Evolutionary conservation across 2,329 filamentous ascomycete species (phyloP), one percentile per base, ranked within the genome.

Genomic region (Cladosporium sp.): DNA sequence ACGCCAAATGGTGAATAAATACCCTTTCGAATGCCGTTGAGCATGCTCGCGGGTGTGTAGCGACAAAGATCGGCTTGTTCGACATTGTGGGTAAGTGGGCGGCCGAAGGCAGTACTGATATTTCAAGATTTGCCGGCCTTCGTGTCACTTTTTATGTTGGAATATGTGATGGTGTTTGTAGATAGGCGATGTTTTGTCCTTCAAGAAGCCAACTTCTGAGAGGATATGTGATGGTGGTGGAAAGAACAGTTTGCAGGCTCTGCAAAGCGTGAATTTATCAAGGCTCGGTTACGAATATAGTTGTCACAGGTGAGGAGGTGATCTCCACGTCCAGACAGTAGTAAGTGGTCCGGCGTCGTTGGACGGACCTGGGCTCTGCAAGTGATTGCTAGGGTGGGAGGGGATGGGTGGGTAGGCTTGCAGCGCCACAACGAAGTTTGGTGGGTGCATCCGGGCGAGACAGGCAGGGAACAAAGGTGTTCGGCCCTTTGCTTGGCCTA

Each of bases 1-100:
- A 22, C 12, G 25, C 3, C 18, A 25, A 1, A 22, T 22, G 45
- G 36, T 33, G 27, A 32, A 30, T 12, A 40, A 15, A 46, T 77
- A 94, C 92, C 70, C 92, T 79, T 76, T 98, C 93, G 73, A 97
- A 98, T 25, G 93, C 93, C 42, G 93, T 97, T 51, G 91, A 96
- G 75, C 91, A 96, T 57, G 92, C 89, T 70, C 93, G 80, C 30
- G 93, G 93, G 71, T 97, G 92, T 62, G 93, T 97, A 51, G 85
- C 89, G 63, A 93, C 84, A 68, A 97, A 97, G 68, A 97, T 88
- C 33, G 88, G 86, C 66, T 84, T 93, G 68, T 73, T 78, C 59
- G 85, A 83, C 86, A 90, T 91, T 35, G 48, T 52, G 51, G 54
- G 43, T 54, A 25, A 13, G 18, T 33, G 42, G 18, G 12, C 9